These are phyloP conservation scores for Microsporum ferrugineum DNA, from an alignment of 2,329 filamentous ascomycete species.

Conservation along the genomic window DNA sequence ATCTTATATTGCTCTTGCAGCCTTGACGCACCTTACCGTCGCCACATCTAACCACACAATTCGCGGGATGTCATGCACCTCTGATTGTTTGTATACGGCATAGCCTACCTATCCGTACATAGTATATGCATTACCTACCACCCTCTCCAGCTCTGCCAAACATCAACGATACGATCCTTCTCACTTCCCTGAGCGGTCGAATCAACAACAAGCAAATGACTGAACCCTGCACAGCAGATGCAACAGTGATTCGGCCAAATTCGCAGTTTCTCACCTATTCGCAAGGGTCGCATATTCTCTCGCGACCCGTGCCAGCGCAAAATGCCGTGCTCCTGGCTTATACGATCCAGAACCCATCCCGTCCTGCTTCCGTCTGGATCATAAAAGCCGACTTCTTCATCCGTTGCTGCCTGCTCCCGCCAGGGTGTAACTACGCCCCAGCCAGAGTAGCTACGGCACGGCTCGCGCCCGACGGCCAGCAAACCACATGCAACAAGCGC, in stretches of 20 bases:
- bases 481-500: conserved; percentile 56
- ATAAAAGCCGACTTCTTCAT: conserved; percentile 10
- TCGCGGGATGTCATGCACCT: background rate
- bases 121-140: conserved; percentile 10
- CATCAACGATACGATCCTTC: conserved; percentile 15
- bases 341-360: conserved; percentile 56
- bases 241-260: conserved; percentile 75
- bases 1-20: background rate
- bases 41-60: background rate
- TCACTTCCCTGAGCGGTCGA: conserved; percentile 29
- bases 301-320: conserved; percentile 45
- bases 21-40: background rate
- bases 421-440: conserved; percentile 59
- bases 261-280: conserved; percentile 54
- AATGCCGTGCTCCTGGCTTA: conserved; percentile 69
- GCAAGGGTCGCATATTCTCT: conserved; percentile 38
- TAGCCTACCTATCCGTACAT: background rate
- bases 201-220: conserved; percentile 63
- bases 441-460: conserved; percentile 56
- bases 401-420: conserved; percentile 24
- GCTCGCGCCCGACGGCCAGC: conserved; percentile 59
- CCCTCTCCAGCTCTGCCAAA: conserved; percentile 15
- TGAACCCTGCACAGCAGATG: conserved; percentile 59
- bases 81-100: background rate
- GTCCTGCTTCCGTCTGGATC: conserved; percentile 18